A percentile compares a stretch with the other conserved stretches of the same genome.
Conservation (phyloP, 805 yeast species). For the Wickerhamomyces strasburgensis region DNA sequence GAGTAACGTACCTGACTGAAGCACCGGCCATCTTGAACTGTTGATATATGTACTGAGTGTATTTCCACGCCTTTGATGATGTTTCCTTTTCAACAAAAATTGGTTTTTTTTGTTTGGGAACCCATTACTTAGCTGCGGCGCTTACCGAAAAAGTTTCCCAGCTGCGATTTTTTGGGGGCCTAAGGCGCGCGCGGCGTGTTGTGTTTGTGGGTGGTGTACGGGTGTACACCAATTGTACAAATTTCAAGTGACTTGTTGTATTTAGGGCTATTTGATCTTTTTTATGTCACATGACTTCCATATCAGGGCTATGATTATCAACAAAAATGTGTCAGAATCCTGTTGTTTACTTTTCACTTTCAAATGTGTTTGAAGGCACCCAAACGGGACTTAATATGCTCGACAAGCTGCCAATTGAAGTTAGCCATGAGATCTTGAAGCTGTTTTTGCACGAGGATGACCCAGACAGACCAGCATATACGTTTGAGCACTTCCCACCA, state of each 20-base stretch:
- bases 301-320: slow-evolving; percentile 2
- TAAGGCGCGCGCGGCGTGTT: too few relatives aligned
- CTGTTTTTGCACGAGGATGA: slow-evolving; percentile 3
- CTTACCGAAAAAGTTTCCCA: slow-evolving; percentile 10
- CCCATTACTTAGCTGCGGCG: slow-evolving; percentile 4
- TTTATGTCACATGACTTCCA: slow-evolving; percentile 1
- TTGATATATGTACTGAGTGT: slow-evolving; percentile 7
- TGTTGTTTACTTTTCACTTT: too few relatives aligned
- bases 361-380: background rate
- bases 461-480: slow-evolving; percentile 9
- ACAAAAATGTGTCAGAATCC: background rate
- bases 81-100: slow-evolving; percentile 13
- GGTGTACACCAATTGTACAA: too few relatives aligned
- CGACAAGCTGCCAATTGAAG: slow-evolving; percentile 9
- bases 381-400: slow-evolving; percentile 2
- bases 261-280: background rate
- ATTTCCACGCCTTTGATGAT: slow-evolving; percentile 19
- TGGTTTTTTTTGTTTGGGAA: slow-evolving; percentile 15
- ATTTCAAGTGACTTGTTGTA: too few relatives aligned
- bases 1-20: slow-evolving; percentile 90
- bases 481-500: slow-evolving; percentile 8
- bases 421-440: slow-evolving; percentile 6
- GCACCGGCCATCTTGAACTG: slow-evolving; percentile 80
- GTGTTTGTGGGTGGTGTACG: slow-evolving; percentile 8
- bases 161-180: background rate